Evolutionary conservation across 768 basidiomycete genomes (phyloP).

Genomic region (Boletus rubroflammeus): DNA sequence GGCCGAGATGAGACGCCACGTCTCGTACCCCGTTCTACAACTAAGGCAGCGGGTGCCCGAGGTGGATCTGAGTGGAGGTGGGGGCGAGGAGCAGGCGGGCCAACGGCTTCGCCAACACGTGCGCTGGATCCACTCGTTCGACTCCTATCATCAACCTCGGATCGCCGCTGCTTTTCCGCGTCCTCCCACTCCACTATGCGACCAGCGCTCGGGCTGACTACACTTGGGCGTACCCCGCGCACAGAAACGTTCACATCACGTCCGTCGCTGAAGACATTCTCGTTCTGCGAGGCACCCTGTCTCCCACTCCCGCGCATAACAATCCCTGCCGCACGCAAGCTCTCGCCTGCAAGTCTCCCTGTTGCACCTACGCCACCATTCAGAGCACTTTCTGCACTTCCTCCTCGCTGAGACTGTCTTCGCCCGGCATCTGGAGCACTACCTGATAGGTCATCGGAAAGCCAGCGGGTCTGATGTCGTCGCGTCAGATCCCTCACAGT

Average conservation of each 20-base stretch:
- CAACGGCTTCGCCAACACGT: conserved; percentile 16
- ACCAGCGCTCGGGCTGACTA: conserved; percentile 1
- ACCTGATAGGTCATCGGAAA: conserved; percentile 45
- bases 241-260: conserved; percentile 17
- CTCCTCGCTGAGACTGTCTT: conserved; percentile 55
- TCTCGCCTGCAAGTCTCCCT: conserved; percentile 61
- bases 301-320: conserved; percentile 35
- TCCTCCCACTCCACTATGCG: conserved; percentile 26
- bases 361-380: conserved; percentile 39
- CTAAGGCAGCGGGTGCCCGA: conserved; percentile 13
- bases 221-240: conserved; percentile 16
- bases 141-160: conserved; percentile 19
- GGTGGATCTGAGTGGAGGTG: conserved; percentile 27
- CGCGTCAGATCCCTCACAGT: conserved; percentile 48
- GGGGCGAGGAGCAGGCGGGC: conserved; percentile 17
- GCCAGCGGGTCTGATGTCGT: conserved; percentile 51
- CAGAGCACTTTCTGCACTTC: conserved; percentile 68
- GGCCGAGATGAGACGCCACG: conserved; percentile 35
- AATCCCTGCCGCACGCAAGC: conserved; percentile 68
- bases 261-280: conserved; percentile 36
- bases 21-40: conserved; percentile 20
- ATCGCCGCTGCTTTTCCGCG: conserved; percentile 19
- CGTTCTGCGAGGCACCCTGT: conserved; percentile 26
- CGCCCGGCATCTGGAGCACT: conserved; percentile 37
- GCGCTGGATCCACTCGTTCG: conserved; percentile 23